A percentile compares a stretch with the other conserved stretches of the same genome.
These are phyloP conservation scores for Cyanodermella asteris DNA, from an alignment of 2,329 filamentous ascomycete genomes.

Conservation along the genomic window DNA sequence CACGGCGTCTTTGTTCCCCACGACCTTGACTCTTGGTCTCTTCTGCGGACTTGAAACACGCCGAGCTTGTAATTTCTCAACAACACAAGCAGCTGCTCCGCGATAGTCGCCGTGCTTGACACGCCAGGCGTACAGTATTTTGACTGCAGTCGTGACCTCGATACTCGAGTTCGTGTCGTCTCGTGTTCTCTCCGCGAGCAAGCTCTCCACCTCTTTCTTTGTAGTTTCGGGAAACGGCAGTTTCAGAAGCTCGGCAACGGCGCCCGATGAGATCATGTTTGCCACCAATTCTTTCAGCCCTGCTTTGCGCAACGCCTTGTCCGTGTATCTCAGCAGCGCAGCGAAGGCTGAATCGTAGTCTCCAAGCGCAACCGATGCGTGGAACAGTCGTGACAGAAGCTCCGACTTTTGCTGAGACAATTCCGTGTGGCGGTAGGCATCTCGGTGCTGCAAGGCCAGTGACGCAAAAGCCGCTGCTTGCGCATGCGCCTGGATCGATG, in stretches of 20 bases:
- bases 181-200: conserved; percentile 50
- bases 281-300: conserved; percentile 46
- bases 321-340: conserved; percentile 50
- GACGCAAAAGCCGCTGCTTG: conserved; percentile 68
- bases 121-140: conserved; percentile 79
- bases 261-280: conserved; percentile 18
- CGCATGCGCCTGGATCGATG: too few species aligned
- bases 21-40: conserved; percentile 12
- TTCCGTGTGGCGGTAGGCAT: conserved; percentile 20
- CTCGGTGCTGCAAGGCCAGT: conserved; percentile 49
- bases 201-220: too few species aligned
- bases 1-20: conserved; percentile 30
- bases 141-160: too few species aligned
- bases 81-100: conserved; percentile 40
- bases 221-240: conserved; percentile 50
- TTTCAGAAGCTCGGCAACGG: conserved; percentile 44
- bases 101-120: conserved; percentile 70
- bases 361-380: conserved; percentile 54
- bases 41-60: conserved; percentile 14
- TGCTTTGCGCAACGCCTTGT: conserved; percentile 48
- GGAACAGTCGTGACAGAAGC: conserved; percentile 69
- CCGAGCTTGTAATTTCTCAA: conserved; percentile 32
- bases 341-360: conserved; percentile 69
- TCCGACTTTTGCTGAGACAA: conserved; percentile 1
- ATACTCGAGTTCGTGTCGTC: conserved; percentile 45